Evolutionary conservation across 2,329 filamentous ascomycete genomes (phyloP).

Genomic region (Penicillium rolfsii): DNA sequence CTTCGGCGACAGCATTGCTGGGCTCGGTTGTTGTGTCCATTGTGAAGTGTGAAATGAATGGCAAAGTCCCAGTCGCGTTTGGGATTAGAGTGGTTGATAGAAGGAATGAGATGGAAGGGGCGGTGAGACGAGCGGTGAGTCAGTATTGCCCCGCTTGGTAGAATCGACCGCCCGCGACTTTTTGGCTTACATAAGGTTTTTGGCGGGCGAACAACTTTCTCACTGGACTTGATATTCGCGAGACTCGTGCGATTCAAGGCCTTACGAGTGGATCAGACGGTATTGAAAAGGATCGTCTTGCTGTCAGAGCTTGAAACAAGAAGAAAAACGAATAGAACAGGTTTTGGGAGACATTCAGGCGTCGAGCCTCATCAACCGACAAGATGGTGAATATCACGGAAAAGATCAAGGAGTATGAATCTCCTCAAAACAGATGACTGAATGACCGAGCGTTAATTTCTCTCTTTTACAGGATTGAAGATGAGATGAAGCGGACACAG

Average conservation of each 20-base stretch:
- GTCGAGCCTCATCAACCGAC: conserved; percentile 29
- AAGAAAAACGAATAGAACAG: not conserved
- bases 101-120: not conserved
- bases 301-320: no score
- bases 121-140: conserved; percentile 1
- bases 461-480: conserved; percentile 78
- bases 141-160: not conserved
- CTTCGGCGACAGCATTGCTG: conserved; percentile 34
- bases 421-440: not conserved
- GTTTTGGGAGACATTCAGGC: conserved; percentile 1
- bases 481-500: conserved; percentile 98
- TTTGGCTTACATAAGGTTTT: conserved; percentile 13
- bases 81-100: not conserved
- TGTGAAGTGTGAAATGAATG: conserved; percentile 11
- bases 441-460: conserved; percentile 20
- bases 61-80: not conserved
- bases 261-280: not conserved
- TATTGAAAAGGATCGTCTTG: not conserved
- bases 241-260: not conserved
- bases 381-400: conserved; percentile 99
- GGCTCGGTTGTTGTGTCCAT: conserved; percentile 37
- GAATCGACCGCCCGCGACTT: not conserved
- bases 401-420: conserved; percentile 92
- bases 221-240: conserved; percentile 13
- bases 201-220: conserved; percentile 13